Evolutionary conservation across 2,329 filamentous ascomycete species (phyloP), one percentile per base, ranked within the genome.

Genomic region (Cladosporium sp.): DNA sequence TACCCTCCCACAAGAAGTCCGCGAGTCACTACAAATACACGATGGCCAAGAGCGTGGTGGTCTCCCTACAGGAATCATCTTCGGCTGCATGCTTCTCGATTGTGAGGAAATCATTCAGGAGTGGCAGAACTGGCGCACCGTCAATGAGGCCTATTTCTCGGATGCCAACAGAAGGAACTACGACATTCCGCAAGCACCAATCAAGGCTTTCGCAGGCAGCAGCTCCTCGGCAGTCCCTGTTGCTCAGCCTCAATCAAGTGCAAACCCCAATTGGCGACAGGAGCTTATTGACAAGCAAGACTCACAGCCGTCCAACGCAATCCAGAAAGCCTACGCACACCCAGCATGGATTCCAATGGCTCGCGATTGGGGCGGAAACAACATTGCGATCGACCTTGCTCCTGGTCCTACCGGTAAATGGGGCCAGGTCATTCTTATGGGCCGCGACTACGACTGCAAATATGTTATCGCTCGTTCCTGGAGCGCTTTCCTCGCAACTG

Each of bases 61-160:
- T 63, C 82, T 83, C 59, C 94, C 94, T 0, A 97, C 93, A 0
- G 94, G 94, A 63, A 88, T 97, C 65, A 85, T 99, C 61, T 97
- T 99, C 68, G 85, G 92, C 61, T 88, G 86, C 72, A 99, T 99
- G 94, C 78, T 99, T 63, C 84, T 99, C 59, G 94, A 99, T 74
- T 97, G 94, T 71, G 94, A 99, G 74, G 94, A 99, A 72, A 96
- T 99, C 66, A 88, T 96, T 20, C 92, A 97, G 73, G 94, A 99
- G 73, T 97, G 93, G 90, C 88, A 90, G 68, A 95, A 96, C 71
- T 99, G 94, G 94, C 87, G 91, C 67, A 87, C 85, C 63, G 94
- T 99, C 63, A 96, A 96, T 71, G 86, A 93, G 60, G 90, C 97
- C 70, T 96, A 89, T 73, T 82, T 97, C 60, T 81, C 84, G 42